Base-by-base conservation (phyloP, 257 asterid species). In the Voacanga thouarsii region DNA sequence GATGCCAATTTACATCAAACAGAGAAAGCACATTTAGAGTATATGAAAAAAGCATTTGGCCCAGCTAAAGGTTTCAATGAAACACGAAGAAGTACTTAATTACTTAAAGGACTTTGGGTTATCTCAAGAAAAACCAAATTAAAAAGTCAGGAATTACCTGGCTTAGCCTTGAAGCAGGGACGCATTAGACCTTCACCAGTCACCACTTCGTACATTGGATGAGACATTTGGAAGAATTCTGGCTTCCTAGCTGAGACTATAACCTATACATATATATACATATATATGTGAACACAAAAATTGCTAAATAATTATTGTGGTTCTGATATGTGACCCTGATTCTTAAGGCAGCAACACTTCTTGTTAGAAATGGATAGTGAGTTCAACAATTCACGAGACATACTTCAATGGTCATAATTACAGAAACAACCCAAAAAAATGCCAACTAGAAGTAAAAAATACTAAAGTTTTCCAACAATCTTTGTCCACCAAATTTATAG, bases 231-330 rank as follows among this genome's bases (percentile, higher is more conserved):
- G 83, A 93, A 93, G 80, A 93, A 93, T 81, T 93, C 97, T 56
- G 97, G 97, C 85, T 93, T 93, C 87, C 97, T 87, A 59, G 97
- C 90, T 68, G 97, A 93, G 78, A 93, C 97, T 74, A 93, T 93
- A 41, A 93, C 97, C 97, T 93, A 77, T 50, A 76, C 14, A 49
- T 57, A 74, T n/a, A 33, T 33, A 33, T 33, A 49, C 49, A 74
- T n/a, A 33, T 33, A 33, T 33, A 33, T 33, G 2, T 33, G 37
- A 33, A 70, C 64, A 77, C 49, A 68, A 49, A 66, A 75, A 12
- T 21, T 60, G 14, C 75, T 45, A 39, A 59, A 55, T 14, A 33
- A 33, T 24, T 64, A 28, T 24, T 6, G 50, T 10, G 14, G 4
- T 6, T 30, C 60, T 37, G 30, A 75, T 4, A 56, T 7, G 76